Evolutionary conservation across 495 filamentous ascomycete genomes (phyloP), one percentile per base, ranked within the genome.

Genomic region (Penicillium lagena): DNA sequence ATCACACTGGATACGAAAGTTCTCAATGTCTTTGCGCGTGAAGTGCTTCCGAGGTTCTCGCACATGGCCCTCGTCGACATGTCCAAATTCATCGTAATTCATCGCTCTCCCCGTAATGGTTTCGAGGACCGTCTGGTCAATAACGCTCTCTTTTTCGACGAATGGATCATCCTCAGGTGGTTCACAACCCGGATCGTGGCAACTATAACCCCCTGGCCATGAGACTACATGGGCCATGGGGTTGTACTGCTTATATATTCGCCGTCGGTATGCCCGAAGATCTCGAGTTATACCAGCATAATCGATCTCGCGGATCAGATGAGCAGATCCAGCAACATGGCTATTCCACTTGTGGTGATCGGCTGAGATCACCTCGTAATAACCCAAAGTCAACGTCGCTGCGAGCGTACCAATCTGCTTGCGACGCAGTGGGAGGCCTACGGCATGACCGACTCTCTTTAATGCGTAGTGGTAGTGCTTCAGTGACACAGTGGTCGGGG

Each of bases 271-370:
- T 12, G 80, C 68, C 15, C 82, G 77, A 35, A 93, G 77, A 41
- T 85, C 79, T 40, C 79, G 80, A 4, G 86, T 84, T 61, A 89
- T 82, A 3, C 77, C 72, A 4, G 76, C 71, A 43, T 84, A 90
- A 46, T 94, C 85, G 36, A 93, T 83, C 51, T 96, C 91, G 45
- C 78, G 80, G 29, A 97, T 66, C 14, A 98, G 73, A 43, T 91
- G 83, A 37, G 83, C 82, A 10, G 90, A 85, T 9, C 93, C 93
- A 32, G 84, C 78, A 47, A 97, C 72, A 58, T 98, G 93, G 43
- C 81, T 90, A 52, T 87, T 90, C 93, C 93, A 98, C 63, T 95
- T 95, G 40, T 85, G 79, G 55, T 96, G 93, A 52, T 98, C 93
- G 12, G 90, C 93, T 36, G 86, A 85, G 78, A 90, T 90, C 14